These are phyloP conservation scores for Macrocybe gigantea DNA, from an alignment of 768 basidiomycete species.

Conservation along the genomic window DNA sequence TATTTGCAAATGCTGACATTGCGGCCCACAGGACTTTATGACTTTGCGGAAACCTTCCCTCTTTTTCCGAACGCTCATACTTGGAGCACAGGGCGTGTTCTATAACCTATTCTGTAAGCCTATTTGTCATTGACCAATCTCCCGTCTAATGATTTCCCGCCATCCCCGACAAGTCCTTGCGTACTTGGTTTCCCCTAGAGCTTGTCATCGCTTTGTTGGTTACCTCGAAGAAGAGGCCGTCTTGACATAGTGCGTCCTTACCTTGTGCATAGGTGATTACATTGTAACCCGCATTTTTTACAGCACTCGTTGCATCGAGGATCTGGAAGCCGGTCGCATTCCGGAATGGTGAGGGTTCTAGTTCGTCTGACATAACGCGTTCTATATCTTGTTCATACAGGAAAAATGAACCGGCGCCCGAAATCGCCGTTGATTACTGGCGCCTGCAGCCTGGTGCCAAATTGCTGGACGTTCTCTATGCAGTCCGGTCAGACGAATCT, in stretches of 20 bases:
- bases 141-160: constrained; percentile 7
- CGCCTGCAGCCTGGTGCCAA: constrained; percentile 66
- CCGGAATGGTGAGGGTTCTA: constrained; percentile 69
- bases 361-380: not conserved
- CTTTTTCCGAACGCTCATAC: constrained; percentile 75
- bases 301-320: constrained; percentile 77
- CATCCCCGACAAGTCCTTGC: constrained; percentile 48
- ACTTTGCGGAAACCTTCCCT: constrained; percentile 75
- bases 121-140: not conserved
- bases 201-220: constrained; percentile 89
- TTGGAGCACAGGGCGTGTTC: constrained; percentile 90
- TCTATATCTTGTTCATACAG: constrained; percentile 23
- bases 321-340: constrained; percentile 75
- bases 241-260: constrained; percentile 67
- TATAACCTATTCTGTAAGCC: constrained; percentile 81
- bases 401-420: constrained; percentile 69
- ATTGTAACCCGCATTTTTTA: not conserved
- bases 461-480: constrained; percentile 84
- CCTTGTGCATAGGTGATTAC: not conserved
- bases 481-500: constrained; percentile 88
- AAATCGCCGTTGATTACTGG: constrained; percentile 96
- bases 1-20: constrained; percentile 7
- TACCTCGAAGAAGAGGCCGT: constrained; percentile 95
- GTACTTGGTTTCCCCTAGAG: constrained; percentile 70
- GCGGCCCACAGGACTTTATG: constrained; percentile 80